phyloP scores from a whole-genome alignment of 345 rosid genomes.

The Balakata baccata region DNA sequence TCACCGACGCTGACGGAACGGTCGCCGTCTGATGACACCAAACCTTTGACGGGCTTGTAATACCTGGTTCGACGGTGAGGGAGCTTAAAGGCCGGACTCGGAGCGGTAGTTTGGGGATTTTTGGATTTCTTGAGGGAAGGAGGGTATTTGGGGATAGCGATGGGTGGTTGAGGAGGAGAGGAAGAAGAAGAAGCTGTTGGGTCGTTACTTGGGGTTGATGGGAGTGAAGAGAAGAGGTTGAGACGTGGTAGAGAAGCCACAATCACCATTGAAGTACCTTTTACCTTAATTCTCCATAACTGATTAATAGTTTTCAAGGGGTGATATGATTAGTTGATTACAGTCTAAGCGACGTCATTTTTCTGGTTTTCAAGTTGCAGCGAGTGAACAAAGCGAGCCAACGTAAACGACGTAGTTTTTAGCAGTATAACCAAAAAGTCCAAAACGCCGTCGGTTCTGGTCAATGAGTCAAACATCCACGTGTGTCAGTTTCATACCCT shows the following conservation, averaged over 20 bases:
- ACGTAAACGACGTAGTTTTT: no score
- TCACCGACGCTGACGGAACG: slow-evolving; percentile 70
- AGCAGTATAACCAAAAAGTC: background rate
- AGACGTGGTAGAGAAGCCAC: slow-evolving; percentile 53
- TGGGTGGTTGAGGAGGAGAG: slow-evolving; percentile 42
- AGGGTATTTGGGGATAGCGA: slow-evolving; percentile 67
- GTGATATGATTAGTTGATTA: background rate
- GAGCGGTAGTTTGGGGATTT: slow-evolving; percentile 14
- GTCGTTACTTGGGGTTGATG: slow-evolving; percentile 45
- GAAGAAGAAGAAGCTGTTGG: slow-evolving; percentile 11
- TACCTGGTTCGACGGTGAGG: slow-evolving; percentile 62
- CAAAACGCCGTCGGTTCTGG: background rate
- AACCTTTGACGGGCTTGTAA: slow-evolving; percentile 67
- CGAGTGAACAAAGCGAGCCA: background rate
- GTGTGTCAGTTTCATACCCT: background rate
- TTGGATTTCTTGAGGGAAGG: slow-evolving; percentile 41
- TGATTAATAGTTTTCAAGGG: background rate
- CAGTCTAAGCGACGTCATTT: background rate
- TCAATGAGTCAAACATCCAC: no score
- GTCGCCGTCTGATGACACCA: slow-evolving; percentile 61
- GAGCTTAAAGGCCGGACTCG: slow-evolving; percentile 65
- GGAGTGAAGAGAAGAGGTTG: slow-evolving; percentile 75
- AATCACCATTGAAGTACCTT: slow-evolving; percentile 41
- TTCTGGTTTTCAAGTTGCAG: slow-evolving; percentile 4
- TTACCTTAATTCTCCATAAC: background rate